Evolutionary conservation across 2,329 filamentous ascomycete species (phyloP).

Genomic region (Xylariomycetidae sp.): DNA sequence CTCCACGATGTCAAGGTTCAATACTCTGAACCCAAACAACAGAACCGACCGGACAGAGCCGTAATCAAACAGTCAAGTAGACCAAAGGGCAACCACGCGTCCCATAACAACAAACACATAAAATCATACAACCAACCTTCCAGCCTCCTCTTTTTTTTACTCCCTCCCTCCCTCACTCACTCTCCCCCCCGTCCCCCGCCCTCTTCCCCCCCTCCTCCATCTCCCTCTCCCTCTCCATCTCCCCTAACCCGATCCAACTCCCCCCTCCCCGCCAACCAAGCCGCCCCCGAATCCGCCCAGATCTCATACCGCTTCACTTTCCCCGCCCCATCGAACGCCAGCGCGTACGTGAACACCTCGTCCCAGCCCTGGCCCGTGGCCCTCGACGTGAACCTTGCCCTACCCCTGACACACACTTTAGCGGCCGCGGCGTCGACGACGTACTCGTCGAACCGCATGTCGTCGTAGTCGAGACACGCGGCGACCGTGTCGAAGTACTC

Average conservation of each 20-base stretch:
- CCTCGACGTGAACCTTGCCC: constrained; percentile 28
- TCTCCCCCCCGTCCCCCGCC: too few relatives aligned
- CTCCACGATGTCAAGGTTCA: too few relatives aligned
- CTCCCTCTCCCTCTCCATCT: background rate
- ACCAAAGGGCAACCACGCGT: too few relatives aligned
- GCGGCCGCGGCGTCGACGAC: constrained; percentile 19
- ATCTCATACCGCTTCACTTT: constrained; percentile 29
- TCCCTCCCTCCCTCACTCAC: too few relatives aligned
- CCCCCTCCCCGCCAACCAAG: constrained; percentile 52
- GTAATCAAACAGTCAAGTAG: too few relatives aligned
- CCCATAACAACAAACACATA: too few relatives aligned
- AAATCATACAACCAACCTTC: too few relatives aligned
- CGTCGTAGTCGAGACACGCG: constrained; percentile 20
- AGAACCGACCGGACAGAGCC: too few relatives aligned
- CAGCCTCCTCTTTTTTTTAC: too few relatives aligned
- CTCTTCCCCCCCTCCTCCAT: too few relatives aligned
- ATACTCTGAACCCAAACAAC: too few relatives aligned
- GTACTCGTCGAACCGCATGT: constrained; percentile 27
- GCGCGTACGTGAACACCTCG: constrained; percentile 30
- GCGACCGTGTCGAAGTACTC: constrained; percentile 25
- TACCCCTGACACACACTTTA: constrained; percentile 26
- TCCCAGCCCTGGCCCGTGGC: constrained; percentile 29
- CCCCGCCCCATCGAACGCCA: constrained; percentile 22
- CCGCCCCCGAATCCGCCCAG: constrained; percentile 34
- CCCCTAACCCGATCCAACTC: constrained; percentile 35